Evolutionary conservation across 345 rosid species (phyloP).

Genomic region (Anacardium occidentale): DNA sequence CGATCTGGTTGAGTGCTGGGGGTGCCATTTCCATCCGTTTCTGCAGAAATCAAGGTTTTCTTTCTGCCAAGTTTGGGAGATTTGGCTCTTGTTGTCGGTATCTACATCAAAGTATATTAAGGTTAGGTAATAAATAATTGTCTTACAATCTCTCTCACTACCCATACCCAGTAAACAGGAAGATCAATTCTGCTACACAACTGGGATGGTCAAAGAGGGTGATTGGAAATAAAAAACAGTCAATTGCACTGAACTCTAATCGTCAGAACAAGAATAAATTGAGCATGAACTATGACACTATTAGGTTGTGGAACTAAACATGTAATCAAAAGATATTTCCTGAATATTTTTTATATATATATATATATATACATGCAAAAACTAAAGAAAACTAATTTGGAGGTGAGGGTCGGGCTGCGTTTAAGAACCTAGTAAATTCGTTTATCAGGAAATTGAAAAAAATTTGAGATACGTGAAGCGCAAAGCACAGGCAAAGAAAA

Average conservation of each 20-base stretch:
- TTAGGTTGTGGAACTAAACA: too few relatives aligned
- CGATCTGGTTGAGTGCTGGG: constrained; percentile 38
- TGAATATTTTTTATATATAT: too few relatives aligned
- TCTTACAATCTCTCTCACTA: not conserved
- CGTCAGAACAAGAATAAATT: not conserved
- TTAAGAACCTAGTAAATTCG: not conserved
- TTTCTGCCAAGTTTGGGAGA: constrained; percentile 95
- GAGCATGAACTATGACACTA: too few relatives aligned
- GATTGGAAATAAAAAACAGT: not conserved
- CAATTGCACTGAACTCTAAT: not conserved
- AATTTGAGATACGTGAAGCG: not conserved
- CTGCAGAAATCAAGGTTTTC: constrained; percentile 48
- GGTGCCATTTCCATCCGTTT: constrained; percentile 47
- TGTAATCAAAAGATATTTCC: too few relatives aligned
- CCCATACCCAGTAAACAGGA: constrained; percentile 1
- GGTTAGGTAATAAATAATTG: constrained; percentile 8
- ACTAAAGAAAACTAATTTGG: too few relatives aligned
- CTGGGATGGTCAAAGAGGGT: not conserved
- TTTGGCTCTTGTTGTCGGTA: constrained; percentile 92
- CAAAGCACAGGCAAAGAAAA: not conserved
- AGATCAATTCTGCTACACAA: not conserved
- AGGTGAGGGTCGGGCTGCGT: not conserved
- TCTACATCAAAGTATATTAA: constrained; percentile 44
- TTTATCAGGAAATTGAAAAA: not conserved
- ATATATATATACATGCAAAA: too few relatives aligned